Base-by-base conservation (phyloP, 73 alveolate genomes). In the Paramecium sexaurelia region DNA sequence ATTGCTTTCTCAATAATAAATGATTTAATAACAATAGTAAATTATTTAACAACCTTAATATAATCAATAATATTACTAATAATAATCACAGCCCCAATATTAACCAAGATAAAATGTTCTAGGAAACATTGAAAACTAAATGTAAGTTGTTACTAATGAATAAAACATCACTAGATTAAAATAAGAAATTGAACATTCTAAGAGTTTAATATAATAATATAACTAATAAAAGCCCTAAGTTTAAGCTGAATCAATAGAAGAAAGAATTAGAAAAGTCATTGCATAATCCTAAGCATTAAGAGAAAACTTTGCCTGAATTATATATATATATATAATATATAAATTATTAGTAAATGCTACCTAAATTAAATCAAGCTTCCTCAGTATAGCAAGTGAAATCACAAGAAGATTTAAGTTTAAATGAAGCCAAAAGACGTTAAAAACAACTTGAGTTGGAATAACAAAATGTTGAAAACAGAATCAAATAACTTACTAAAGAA, bases 271-370 rank as follows among this genome's bases (percentile, higher is more conserved):
- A 39, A 78, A 78, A 43, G 90, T 78, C 10, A 78, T 78, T 19
- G 90, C 90, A 19, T 8, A 78, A 78, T 78, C 90, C n/a, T 17
- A 78, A 45, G 90, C 90, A 39, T 78, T 78, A 78, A 78, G 90
- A 78, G 90, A 78, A 43, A 78, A 78, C 55, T 78, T 78, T 9
- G 75, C 75, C 15, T 78, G 90, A 78, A 41, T 43, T 24, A 41
- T 39, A 78, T 32, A 73, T 73, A 73, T 73, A 35, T 73, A 73
- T 61, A 61, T 11, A 24, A 3, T 66, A 66, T 51, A 51, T 71
- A 71, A 35, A 71, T 71, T 61, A 61, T 61, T 61, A 61, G 29
- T 17, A 17, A 17, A 61, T 61, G 83, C 43, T 61, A 6, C 83
- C 83, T 29, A 61, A 32, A 61, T 61, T 61, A 61, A 26, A 61